Evolutionary conservation across 495 filamentous ascomycete species (phyloP).

Genomic region (Immersiella caudata): DNA sequence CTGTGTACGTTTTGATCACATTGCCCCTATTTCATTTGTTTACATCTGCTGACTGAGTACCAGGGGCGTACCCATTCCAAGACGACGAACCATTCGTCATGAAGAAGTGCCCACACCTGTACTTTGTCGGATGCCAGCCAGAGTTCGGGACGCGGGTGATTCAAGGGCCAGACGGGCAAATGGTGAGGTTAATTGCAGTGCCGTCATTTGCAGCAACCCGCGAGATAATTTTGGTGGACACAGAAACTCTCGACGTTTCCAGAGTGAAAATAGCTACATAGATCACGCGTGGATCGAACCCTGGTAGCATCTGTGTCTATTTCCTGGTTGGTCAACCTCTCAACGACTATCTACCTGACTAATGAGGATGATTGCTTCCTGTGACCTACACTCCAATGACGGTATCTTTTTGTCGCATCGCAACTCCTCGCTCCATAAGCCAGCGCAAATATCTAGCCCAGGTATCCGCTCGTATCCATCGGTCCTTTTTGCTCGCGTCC

Average conservation of each 20-base stretch:
- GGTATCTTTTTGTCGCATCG: background rate
- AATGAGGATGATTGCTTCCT: background rate
- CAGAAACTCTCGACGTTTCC: constrained; percentile 78
- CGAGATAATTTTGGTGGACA: constrained; percentile 82
- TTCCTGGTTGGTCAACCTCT: background rate
- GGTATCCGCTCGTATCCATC: background rate
- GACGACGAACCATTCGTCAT: constrained; percentile 84
- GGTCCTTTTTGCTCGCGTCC: background rate
- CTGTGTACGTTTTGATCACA: constrained; percentile 67
- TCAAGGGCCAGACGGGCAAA: constrained; percentile 59
- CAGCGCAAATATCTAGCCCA: background rate
- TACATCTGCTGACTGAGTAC: constrained; percentile 20
- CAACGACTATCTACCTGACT: background rate
- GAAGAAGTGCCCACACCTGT: constrained; percentile 83
- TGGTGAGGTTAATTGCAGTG: constrained; percentile 74
- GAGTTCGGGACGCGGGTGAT: constrained; percentile 77
- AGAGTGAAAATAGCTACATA: constrained; percentile 56
- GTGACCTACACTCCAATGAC: background rate
- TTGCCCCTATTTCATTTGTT: background rate
- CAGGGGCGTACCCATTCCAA: constrained; percentile 96
- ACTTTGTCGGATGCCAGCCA: constrained; percentile 86
- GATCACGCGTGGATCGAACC: background rate
- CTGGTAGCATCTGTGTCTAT: background rate
- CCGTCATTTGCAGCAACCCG: constrained; percentile 80
- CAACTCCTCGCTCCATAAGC: background rate